Conservation (phyloP, 2,329 filamentous ascomycete species). For the Beauveria sp. region DNA sequence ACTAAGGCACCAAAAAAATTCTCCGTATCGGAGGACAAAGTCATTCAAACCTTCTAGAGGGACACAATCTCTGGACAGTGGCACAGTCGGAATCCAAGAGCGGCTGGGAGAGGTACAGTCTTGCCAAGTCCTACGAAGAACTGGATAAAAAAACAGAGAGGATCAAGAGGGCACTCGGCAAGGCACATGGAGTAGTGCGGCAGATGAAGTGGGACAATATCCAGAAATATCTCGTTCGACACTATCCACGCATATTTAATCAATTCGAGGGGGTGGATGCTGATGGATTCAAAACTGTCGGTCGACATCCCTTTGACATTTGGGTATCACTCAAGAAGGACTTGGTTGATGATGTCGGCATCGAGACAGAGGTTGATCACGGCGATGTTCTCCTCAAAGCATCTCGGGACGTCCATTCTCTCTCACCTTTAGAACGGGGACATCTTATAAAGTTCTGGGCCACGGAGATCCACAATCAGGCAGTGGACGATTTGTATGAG, state of each 20-base stretch:
- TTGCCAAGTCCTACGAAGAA: background rate
- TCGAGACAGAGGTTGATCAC: too few species aligned
- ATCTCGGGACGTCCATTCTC: too few species aligned
- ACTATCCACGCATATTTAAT: background rate
- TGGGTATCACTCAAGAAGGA: background rate
- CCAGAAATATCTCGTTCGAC: background rate
- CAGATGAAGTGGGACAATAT: background rate
- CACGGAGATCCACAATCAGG: too few species aligned
- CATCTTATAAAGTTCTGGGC: too few species aligned
- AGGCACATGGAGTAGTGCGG: background rate
- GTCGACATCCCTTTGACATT: constrained; percentile 8
- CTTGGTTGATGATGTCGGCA: too few species aligned
- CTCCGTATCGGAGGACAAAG: constrained; percentile 46
- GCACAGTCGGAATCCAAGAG: background rate
- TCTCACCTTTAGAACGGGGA: too few species aligned
- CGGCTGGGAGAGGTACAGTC: background rate
- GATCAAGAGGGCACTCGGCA: background rate
- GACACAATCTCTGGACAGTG: background rate
- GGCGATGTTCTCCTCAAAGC: too few species aligned
- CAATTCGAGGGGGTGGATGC: background rate
- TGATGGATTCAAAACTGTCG: background rate
- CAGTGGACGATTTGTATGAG: too few species aligned
- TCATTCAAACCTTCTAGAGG: background rate
- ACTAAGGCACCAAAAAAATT: constrained; percentile 36
- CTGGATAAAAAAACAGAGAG: background rate